Base-by-base conservation (phyloP, 2,329 filamentous ascomycete species). In the Penicillium freii region DNA sequence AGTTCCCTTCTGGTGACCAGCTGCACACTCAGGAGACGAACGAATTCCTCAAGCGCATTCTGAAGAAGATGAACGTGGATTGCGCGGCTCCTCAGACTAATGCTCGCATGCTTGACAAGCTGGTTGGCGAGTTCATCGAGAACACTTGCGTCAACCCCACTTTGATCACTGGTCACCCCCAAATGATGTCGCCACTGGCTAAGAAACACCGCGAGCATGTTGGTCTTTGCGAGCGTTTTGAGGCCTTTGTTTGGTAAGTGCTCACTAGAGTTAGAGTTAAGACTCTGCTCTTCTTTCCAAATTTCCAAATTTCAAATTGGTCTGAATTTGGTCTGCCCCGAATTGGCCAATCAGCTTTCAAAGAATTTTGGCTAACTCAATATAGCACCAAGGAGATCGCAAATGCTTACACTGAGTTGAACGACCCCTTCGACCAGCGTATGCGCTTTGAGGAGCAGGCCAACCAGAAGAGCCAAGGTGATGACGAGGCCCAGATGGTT, bases 391-490 rank as follows among this genome's bases (percentile, higher is more conserved):
- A 94, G 85, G 93, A 97, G 75, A 97, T 97, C 66, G 89, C 88
- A 70, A 97, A 99, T 72, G 92, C 92, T 6, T 95, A 97, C 80
- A 97, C 93, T 39, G 94, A 99, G 85, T 87, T 99, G 84, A 95
- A 96, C 82, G 91, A 97, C 70, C 92, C 93, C 56, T 93, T 96
- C 70, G 92, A 97, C 77, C 94, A 99, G 81, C 86, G 94, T 61
- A 79, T 93, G 62, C 87, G 92, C 31, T 93, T 93, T 75, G 92
- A 96, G 76, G 93, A 97, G 84, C 94, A 99, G 79, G 93, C 92
- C 5, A 84, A 86, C 69, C 92, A 97, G 81, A 97, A 97, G 85
- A 91, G 87, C 7, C 91, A 96, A 78, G 94, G 95, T 72, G 95
- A 99, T 66, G 92, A 97, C 68, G 95, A 99, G 80, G 95, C 93